Evolutionary conservation across 306 rosid genomes (phyloP), one percentile per base, ranked within the genome.

Genomic region (Oxytropis ochrocephala): DNA sequence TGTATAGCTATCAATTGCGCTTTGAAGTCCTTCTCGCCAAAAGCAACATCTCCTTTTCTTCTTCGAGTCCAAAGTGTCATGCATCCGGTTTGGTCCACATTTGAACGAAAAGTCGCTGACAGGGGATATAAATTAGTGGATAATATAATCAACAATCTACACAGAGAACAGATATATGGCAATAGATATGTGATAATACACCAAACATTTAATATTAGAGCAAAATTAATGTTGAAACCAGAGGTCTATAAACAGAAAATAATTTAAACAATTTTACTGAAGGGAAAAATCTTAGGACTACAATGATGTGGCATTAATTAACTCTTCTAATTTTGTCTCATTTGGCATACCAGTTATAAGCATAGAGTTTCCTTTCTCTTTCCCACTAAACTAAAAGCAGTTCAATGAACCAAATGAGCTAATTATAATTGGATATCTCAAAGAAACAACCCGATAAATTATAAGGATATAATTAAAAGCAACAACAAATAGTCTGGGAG

Each of bases 81-180:
- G 96, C 97, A 94, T 87, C 82, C 88, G 92, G 79, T n/a, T 94
- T 88, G 67, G 99, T 91, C 99, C 98, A 94, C 98, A 94, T 88
- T 77, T 94, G 78, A 94, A 94, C 1, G 98, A 90, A 73, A 90
- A 96, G 97, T 94, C 86, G 78, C 82, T 11, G 46, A 73, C 29
- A 61, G n/a, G 18, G 55, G n/a, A 19, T 53, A 63, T 12, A 7
- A 72, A 53, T 57, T 19, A 78, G 57, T 18, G 54, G 61, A 51
- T 32, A 27, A 51, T 33, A 14, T 16, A 42, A 39, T 65, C 18
- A 60, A 18, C 21, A 55, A 43, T 55, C 18, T 44, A 55, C 44
- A 14, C 10, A 30, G 55, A 24, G 57, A 73, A 33, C 50, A 73
- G 41, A 41, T 68, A 53, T 69, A 16, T 13, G 30, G 72, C 11